Base-by-base conservation (phyloP, 257 asterid species). In the Solanum sejunctum region DNA sequence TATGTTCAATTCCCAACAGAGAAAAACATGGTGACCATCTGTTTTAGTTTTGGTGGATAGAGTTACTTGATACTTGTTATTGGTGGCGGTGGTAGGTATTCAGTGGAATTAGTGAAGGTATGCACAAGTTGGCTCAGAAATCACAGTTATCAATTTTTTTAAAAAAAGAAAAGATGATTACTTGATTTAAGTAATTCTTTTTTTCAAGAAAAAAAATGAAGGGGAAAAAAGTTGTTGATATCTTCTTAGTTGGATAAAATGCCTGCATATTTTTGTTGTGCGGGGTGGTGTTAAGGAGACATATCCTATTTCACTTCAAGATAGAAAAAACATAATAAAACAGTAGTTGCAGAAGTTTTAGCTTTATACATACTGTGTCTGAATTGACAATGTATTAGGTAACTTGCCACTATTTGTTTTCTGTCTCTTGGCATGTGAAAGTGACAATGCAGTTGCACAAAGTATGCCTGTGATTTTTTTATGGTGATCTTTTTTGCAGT, bases 381-480 rank as follows among this genome's bases (percentile, higher is more conserved):
- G 80, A 12, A 52, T 17, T 17, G 41, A 63, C 16, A 78, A 10
- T 28, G 58, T 58, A n/a, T 39, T 84, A n/a, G 78, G 70, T 41
- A 18, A 57, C 32, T n/a, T 51, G 13, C 73, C 39, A 49, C 82
- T 72, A 18, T 64, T 81, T 52, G 82, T 81, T 85, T 2, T 47
- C 18, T 66, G 77, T 20, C 39, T 66, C 75, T 56, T 69, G 83
- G 55, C 85, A 69, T 80, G 75, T 81, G 85, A 85, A 85, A 69
- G 78, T 82, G 26, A 85, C 83, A 67, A 10, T 81, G 56, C 32
- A 81, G 73, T 81, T 80, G 41, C 49, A 80, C 28, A 67, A 85
- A 69, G 13, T 77, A 54, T 54, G 21, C 84, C 73, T 64, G 71
- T 41, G 39, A 80, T 85, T 80, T 66, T 36, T 41, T 49, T 51